Conservation (phyloP, 352 stramenopile genomes). For the Globisporangium solare region DNA sequence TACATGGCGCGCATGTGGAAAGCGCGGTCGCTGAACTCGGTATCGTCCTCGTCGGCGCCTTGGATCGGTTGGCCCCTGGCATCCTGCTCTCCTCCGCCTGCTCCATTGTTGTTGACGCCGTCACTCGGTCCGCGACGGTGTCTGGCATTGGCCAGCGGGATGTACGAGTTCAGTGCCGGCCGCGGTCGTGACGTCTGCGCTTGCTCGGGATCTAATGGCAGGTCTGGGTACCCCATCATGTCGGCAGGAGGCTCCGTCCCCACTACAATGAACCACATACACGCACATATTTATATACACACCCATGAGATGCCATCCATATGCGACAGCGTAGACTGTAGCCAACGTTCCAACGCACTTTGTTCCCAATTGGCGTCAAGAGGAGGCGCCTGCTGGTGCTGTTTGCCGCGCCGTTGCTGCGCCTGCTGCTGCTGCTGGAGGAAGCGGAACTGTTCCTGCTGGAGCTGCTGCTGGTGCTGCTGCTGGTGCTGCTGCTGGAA, state of each 20-base stretch:
- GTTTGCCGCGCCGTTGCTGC: conserved; percentile 3
- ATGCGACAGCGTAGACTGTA: not conserved
- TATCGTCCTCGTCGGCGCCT: not conserved
- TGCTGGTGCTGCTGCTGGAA: conserved; percentile 10
- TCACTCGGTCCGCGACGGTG: no score
- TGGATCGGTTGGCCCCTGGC: no score
- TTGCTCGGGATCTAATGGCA: not conserved
- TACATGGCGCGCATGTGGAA: conserved; percentile 14
- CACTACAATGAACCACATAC: not conserved
- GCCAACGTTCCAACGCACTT: not conserved
- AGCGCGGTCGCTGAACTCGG: conserved; percentile 10
- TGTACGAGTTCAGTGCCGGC: no score
- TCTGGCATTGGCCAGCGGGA: no score
- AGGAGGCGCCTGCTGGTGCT: not conserved
- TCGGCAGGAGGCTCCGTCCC: not conserved
- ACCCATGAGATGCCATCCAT: not conserved
- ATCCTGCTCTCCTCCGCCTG: no score
- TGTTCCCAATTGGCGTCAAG: not conserved
- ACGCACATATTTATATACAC: no score
- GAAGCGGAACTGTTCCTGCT: not conserved
- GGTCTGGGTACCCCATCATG: conserved; percentile 2
- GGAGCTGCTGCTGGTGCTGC: conserved; percentile 11
- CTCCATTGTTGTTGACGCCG: no score
- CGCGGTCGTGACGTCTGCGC: no score
- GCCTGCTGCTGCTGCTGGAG: conserved; percentile 3